Percentiles rank a stretch among this genome's conserved stretches.
phyloP scores from a whole-genome alignment of 73 alveolate species.

The Paramecium tetraurelia region DNA sequence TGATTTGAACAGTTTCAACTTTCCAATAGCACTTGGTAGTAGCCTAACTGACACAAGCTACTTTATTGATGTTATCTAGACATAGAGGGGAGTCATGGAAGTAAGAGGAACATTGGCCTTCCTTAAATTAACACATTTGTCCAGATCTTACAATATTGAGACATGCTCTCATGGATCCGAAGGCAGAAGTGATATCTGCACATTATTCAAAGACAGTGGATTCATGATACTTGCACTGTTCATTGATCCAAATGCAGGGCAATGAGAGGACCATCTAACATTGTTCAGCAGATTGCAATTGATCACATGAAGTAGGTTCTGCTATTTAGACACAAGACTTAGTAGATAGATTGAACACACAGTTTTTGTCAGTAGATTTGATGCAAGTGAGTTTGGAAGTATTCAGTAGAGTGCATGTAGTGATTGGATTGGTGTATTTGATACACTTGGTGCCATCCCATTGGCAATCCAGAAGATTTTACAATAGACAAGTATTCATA shows the following conservation, averaged over 20 bases:
- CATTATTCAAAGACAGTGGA: neutral
- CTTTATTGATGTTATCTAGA: neutral
- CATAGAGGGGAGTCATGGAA: neutral
- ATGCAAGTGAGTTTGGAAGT: neutral
- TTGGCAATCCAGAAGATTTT: neutral
- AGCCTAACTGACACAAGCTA: neutral
- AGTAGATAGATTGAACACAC: neutral
- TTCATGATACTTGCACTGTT: neutral
- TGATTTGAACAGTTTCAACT: neutral
- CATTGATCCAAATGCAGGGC: neutral
- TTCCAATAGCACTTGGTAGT: neutral
- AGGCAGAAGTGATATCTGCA: neutral
- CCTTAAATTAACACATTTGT: constrained; percentile 2
- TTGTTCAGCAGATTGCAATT: neutral
- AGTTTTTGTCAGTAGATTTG: neutral
- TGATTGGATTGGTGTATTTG: neutral
- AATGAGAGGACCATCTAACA: neutral
- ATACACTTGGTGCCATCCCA: neutral
- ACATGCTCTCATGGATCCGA: constrained; percentile 21
- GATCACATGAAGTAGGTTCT: neutral
- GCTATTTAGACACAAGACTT: neutral
- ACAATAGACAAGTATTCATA: neutral
- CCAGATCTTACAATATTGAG: neutral
- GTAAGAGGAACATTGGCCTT: neutral
- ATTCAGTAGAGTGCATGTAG: neutral